Evolutionary conservation across 2,329 filamentous ascomycete genomes (phyloP), one percentile per base, ranked within the genome.

Genomic region (Fusarium floridanum): DNA sequence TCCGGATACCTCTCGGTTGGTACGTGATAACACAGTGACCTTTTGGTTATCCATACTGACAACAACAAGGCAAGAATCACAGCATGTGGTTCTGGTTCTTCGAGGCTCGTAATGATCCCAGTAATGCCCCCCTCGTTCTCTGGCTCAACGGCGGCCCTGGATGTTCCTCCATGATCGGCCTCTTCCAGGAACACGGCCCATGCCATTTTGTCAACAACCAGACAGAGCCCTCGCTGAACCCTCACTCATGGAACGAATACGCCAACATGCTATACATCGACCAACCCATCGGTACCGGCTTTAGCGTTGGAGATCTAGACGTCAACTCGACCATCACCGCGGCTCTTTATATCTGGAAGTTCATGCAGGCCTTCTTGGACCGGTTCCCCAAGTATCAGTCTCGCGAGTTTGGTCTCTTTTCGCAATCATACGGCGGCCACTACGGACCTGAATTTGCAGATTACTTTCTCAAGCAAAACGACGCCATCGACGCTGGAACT

Each of bases 111-210:
- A 79, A 86, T 55, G 76, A 82, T 16, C 79, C 83, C 3, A 76
- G 80, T 7, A 81, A 81, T 39, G 83, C 83, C 4, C 84, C 81
- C 36, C 79, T 91, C 57, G 88, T 87, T 16, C 88, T 93, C 76
- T 93, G 90, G 90, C 85, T 82, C 61, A 82, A 82, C 56, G 81
- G 81, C 20, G 81, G 81, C 2, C 81, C 81, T 9, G 81, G 81
- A 16, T 81, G 80, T 65, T 82, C 80, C 6, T 82, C 80, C 8
- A 79, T 82, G 73, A 48, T 79, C 64, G 81, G 81, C 11, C 78
- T 93, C 64, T 91, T 93, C 76, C 84, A 85, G 27, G 91, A 91
- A 78, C 92, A 98, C 71, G 96, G 96, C 56, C 95, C 96, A 6
- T 92, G 94, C 34, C 93, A 91, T 74, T 91, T 98, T 80, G 78